phyloP scores from a whole-genome alignment of 441 rosid species.

The Euphorbia celastroides region DNA sequence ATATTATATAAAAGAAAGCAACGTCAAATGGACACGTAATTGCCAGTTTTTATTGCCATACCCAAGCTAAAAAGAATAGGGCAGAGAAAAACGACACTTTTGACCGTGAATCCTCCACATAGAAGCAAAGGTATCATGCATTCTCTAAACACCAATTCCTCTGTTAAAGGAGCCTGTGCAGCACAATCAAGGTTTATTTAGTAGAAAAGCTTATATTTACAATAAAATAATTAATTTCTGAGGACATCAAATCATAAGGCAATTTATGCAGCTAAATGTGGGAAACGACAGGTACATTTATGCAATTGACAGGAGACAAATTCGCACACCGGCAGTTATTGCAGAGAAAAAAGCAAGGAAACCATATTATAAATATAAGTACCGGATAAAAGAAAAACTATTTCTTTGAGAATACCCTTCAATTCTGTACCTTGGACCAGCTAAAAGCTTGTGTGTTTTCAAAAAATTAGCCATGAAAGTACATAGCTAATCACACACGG shows the following conservation, averaged over 20 bases:
- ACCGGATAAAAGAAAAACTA: neutral
- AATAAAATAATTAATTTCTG: neutral
- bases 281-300: neutral
- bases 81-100: slow-evolving; percentile 55
- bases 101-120: slow-evolving; percentile 68
- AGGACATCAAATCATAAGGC: neutral
- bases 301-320: neutral
- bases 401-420: neutral
- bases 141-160: slow-evolving; percentile 89
- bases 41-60: slow-evolving; percentile 27
- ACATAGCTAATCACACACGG: neutral
- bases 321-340: neutral
- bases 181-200: slow-evolving; percentile 10
- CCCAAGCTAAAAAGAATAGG: slow-evolving; percentile 90
- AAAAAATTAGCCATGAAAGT: neutral
- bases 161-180: slow-evolving; percentile 82
- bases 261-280: neutral
- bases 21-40: neutral
- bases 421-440: neutral
- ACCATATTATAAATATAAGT: too few relatives aligned
- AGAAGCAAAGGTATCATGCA: slow-evolving; percentile 87
- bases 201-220: slow-evolving; percentile 1
- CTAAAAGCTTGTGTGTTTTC: neutral
- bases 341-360: neutral
- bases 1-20: neutral